Evolutionary conservation across 2,329 filamentous ascomycete species (phyloP).

Genomic region (Hypoxylon sp.): DNA sequence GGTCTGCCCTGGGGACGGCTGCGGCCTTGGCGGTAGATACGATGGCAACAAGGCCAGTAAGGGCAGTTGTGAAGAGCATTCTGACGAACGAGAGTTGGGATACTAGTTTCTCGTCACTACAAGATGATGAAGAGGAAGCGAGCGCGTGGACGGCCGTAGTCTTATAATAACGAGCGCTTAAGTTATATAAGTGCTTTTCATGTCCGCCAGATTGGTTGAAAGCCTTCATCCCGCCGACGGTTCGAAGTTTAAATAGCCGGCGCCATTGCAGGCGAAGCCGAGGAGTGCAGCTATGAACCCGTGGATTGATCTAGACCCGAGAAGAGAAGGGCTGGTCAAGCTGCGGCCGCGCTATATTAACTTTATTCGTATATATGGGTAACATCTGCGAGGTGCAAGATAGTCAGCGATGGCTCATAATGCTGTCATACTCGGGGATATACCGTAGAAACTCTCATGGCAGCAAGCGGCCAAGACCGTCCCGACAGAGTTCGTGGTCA

Average conservation of each 20-base stretch:
- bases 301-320: slow-evolving; percentile 14
- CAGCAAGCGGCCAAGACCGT: background rate
- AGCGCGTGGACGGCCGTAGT: slow-evolving; percentile 1
- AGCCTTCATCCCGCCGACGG: slow-evolving; percentile 1
- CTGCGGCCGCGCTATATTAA: slow-evolving; percentile 8
- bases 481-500: background rate
- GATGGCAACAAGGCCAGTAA: slow-evolving; percentile 21
- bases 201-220: slow-evolving; percentile 10
- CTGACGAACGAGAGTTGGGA: slow-evolving; percentile 10
- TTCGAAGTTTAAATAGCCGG: slow-evolving; percentile 29
- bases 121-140: background rate
- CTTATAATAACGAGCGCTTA: slow-evolving; percentile 23
- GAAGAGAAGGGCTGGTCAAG: slow-evolving; percentile 4
- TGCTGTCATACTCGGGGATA: slow-evolving; percentile 20
- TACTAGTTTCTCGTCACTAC: slow-evolving; percentile 9
- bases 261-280: slow-evolving; percentile 7
- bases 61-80: slow-evolving; percentile 29
- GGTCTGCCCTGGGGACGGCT: slow-evolving; percentile 23
- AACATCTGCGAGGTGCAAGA: background rate
- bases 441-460: slow-evolving; percentile 4
- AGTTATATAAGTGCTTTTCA: background rate
- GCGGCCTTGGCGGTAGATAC: slow-evolving; percentile 16
- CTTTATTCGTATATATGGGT: slow-evolving; percentile 20
- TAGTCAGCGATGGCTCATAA: slow-evolving; percentile 22
- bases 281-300: background rate